Conservation (phyloP, 129 eudicot genomes). For the Apium graveolens region DNA sequence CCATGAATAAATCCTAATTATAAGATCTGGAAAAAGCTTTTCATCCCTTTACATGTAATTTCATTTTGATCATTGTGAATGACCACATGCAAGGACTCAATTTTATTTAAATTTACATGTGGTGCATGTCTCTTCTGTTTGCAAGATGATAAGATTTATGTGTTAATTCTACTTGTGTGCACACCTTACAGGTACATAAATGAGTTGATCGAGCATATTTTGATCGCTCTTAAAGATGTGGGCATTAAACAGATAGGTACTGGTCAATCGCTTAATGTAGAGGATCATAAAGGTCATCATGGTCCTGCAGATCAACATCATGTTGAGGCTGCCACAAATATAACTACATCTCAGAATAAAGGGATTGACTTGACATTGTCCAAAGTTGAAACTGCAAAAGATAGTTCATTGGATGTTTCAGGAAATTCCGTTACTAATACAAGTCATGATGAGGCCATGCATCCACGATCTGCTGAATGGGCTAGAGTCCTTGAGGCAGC, state of each 20-base stretch:
- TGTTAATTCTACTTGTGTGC: not conserved
- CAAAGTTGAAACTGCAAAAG: slow-evolving; percentile 25
- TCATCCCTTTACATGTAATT: not conserved
- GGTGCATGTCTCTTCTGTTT: not conserved
- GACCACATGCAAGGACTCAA: slow-evolving; percentile 1
- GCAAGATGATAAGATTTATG: not conserved
- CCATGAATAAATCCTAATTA: not conserved
- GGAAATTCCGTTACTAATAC: slow-evolving; percentile 26
- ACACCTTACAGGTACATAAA: slow-evolving; percentile 60
- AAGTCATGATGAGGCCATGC: slow-evolving; percentile 33
- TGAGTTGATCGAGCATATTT: slow-evolving; percentile 62
- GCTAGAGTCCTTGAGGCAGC: slow-evolving; percentile 90
- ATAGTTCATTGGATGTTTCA: slow-evolving; percentile 23
- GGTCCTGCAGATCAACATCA: slow-evolving; percentile 26
- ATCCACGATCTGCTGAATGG: slow-evolving; percentile 64
- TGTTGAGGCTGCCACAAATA: slow-evolving; percentile 23
- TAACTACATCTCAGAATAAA: slow-evolving; percentile 21
- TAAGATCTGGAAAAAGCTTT: not conserved
- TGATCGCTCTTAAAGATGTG: slow-evolving; percentile 45
- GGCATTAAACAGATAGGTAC: slow-evolving; percentile 33
- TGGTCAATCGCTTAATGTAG: slow-evolving; percentile 34
- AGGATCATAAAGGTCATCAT: slow-evolving; percentile 30
- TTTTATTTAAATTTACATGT: not conserved
- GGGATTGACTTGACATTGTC: slow-evolving; percentile 28
- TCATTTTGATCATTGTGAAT: not conserved